Evolutionary conservation across 768 basidiomycete genomes (phyloP).

Genomic region (Termitomyces sp.): DNA sequence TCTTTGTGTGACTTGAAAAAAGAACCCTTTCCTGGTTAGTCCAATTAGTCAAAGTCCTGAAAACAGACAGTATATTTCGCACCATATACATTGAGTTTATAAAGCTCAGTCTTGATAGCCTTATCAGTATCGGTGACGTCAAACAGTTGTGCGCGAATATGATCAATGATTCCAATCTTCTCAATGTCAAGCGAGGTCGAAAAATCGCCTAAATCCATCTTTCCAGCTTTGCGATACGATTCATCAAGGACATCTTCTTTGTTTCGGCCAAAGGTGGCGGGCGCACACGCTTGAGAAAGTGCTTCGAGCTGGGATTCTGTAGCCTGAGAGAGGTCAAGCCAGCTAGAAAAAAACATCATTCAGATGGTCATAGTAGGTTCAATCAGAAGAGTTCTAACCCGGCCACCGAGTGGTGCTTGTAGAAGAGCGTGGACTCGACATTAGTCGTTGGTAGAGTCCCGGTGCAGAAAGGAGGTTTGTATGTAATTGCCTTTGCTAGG

Average conservation of each 20-base stretch:
- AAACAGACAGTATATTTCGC: too few relatives aligned
- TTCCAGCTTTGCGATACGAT: constrained; percentile 42
- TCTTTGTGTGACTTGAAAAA: constrained; percentile 53
- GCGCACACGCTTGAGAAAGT: constrained; percentile 28
- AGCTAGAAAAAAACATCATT: not conserved
- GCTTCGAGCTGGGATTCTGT: not conserved
- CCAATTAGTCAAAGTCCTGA: too few relatives aligned
- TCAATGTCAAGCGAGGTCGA: constrained; percentile 25
- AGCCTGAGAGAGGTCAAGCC: constrained; percentile 7
- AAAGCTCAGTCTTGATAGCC: constrained; percentile 23
- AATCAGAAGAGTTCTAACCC: too few relatives aligned
- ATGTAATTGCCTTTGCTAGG: not conserved
- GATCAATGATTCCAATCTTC: not conserved
- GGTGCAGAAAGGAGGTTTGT: constrained; percentile 11
- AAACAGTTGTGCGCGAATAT: constrained; percentile 9
- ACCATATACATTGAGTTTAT: too few relatives aligned
- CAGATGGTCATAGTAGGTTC: too few relatives aligned
- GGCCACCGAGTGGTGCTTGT: too few relatives aligned
- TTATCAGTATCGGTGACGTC: constrained; percentile 13
- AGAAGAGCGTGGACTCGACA: not conserved
- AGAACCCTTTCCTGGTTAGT: constrained; percentile 30
- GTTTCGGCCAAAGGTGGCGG: constrained; percentile 37
- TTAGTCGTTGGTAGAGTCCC: not conserved
- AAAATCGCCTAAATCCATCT: constrained; percentile 37
- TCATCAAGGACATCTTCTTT: constrained; percentile 39